Conservation (phyloP, 2,329 filamentous ascomycete species). For the Cladosporium sp. region DNA sequence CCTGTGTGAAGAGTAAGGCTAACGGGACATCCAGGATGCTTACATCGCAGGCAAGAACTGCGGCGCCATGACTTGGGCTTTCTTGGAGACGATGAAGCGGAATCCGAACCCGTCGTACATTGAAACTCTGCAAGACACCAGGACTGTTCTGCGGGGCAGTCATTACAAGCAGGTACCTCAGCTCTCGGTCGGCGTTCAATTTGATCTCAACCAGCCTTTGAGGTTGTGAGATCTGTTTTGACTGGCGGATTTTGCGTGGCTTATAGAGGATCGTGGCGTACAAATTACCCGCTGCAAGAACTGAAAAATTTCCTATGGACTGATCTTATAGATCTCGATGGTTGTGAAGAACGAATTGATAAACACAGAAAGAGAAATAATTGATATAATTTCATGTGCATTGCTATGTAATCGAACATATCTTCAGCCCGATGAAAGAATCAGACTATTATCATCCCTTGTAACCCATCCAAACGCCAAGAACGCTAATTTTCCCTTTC, state of each 20-base stretch:
- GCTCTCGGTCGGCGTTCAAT: constrained; percentile 43
- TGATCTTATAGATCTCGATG: no score
- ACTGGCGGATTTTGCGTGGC: neutral
- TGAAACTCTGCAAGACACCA: constrained; percentile 43
- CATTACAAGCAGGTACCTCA: constrained; percentile 48
- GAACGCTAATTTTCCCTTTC: neutral
- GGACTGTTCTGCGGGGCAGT: constrained; percentile 40
- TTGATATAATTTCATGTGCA: neutral
- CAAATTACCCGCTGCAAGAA: no score
- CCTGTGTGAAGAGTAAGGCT: constrained; percentile 26
- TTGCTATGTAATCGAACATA: neutral
- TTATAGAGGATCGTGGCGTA: neutral
- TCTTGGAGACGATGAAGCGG: constrained; percentile 47
- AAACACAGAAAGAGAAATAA: neutral
- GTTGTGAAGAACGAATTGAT: neutral
- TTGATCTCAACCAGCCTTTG: constrained; percentile 41
- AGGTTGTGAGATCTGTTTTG: constrained; percentile 16
- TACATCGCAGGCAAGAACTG: constrained; percentile 45
- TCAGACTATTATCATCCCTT: neutral
- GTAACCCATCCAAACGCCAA: neutral
- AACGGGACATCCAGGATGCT: constrained; percentile 29
- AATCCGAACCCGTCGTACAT: constrained; percentile 41
- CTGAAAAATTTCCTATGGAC: no score
- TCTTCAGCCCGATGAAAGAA: neutral
- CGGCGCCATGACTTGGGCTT: constrained; percentile 52